Evolutionary conservation across 352 stramenopile genomes (phyloP), one percentile per base, ranked within the genome.

Genomic region (Phytophthora sojae): DNA sequence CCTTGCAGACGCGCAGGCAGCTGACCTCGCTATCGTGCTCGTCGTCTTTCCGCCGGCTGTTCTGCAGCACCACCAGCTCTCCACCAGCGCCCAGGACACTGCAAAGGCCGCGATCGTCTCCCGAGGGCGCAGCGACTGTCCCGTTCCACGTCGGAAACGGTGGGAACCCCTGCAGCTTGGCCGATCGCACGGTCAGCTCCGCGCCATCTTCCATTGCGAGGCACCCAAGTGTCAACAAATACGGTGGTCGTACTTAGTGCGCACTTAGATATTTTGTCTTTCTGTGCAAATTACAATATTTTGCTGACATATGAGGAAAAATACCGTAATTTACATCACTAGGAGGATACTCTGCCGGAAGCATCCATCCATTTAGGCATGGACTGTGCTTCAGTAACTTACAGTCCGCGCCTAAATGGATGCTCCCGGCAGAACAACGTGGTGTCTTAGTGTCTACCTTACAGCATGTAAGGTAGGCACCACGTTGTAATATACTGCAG

Each of bases 111-210:
- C 47, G 42, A 6, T 44, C 11, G 21, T 23, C 54, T 11, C 45
- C 4, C 0, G 29, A 4, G 2, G 73, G 64, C 7, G 75, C 52
- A 6, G 67, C 66, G 0, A 91, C 42, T 50, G 82, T 83, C 19
- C 83, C 79, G 57, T 93, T 89, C 83, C 83, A 93, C 45, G 77
- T 78, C 7, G 86, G 73, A 37, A 87, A 89, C 9, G 83, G 82
- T n/a, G 65, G 63, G 25, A 83, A 61, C 3, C 82, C 80, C 7
- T 67, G 68, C 23, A 93, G 68, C 42, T 73, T 77, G 29, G 79
- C 54, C 35, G 71, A 75, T 26, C 61, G 58, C 35, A 90, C 71
- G 2, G 58, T 50, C 32, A 91, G 68, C 45, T 92, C 81, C 15
- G 42, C 61, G 39, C 45, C 54, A 49, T 47, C 42, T 4, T 79